Evolutionary conservation across 768 basidiomycete genomes (phyloP), one percentile per base, ranked within the genome.

Genomic region (Podaxis sp.): DNA sequence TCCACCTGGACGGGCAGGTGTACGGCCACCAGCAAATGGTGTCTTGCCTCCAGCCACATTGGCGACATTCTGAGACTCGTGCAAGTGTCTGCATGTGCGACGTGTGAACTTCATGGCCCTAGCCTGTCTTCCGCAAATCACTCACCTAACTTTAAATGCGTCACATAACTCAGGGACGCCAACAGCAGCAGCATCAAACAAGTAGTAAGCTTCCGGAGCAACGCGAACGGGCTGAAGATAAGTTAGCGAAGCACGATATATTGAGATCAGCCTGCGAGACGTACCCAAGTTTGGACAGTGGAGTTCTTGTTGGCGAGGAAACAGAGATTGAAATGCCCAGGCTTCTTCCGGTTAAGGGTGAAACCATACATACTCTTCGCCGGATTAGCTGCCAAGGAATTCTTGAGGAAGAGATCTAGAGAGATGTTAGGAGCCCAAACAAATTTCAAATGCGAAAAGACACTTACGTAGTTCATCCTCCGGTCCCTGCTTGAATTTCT

Each of bases 341-440:
- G 94, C 57, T 85, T 84, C 68, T 90, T 90, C 63, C 92, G 84
- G 71, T 99, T 96, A 61, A 96, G 78, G 13, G 90, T 92, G 74
- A 99, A 99, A 11, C 93, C 96, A 70, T 99, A 99, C 76, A 95
- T 93, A 71, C 93, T 95, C 78, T 92, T 92, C 5, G 90, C 90
- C 3, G 95, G 96, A 72, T 98, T 96, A 42, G 96, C 95, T 52
- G 92, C 89, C 30, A 96, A 87, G 68, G 90, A 93, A 67, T 95
- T 95, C 71, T 90, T 92, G 68, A 99, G 76, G 75, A 87, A 95
- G 22, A 91, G 74, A 73, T 96, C 96, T 97, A 53, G 5, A 30
- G 62, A 49, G 48, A n/a, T 39, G 53, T 7, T 57, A 62, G 49
- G 28, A 49, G 26, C 22, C 17, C 28, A 52, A 52, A 66, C 11